Evolutionary conservation across 2,329 filamentous ascomycete species (phyloP).

Genomic region (Metarhizium anisopliae): DNA sequence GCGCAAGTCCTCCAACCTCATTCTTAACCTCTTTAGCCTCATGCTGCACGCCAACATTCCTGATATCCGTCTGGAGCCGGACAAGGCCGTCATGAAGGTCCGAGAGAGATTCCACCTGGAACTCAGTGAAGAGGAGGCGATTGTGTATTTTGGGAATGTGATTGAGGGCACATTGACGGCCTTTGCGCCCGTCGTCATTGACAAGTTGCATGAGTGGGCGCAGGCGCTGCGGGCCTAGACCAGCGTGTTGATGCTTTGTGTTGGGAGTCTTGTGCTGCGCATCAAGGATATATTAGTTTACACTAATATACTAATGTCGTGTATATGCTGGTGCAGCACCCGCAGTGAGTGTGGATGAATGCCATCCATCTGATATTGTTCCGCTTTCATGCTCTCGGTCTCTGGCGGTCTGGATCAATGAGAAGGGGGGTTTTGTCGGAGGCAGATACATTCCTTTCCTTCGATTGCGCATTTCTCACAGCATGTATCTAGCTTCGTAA

Average conservation of each 20-base stretch:
- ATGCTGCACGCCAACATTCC: slow-evolving; percentile 98
- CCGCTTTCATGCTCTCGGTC: too few species aligned
- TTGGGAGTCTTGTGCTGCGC: background rate
- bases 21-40: slow-evolving; percentile 88
- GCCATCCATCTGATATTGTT: too few species aligned
- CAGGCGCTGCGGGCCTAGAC: slow-evolving; percentile 74
- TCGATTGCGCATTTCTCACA: too few species aligned
- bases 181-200: slow-evolving; percentile 87
- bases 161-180: slow-evolving; percentile 88
- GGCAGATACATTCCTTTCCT: too few species aligned
- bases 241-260: background rate
- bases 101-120: slow-evolving; percentile 91
- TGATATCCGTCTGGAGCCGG: slow-evolving; percentile 84
- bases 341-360: too few species aligned
- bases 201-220: slow-evolving; percentile 86
- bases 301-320: background rate
- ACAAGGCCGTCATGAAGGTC: slow-evolving; percentile 91
- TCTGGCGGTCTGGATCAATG: too few species aligned
- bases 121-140: slow-evolving; percentile 84
- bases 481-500: too few species aligned
- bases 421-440: too few species aligned
- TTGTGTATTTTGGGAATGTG: slow-evolving; percentile 75
- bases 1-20: slow-evolving; percentile 80
- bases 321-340: too few species aligned
- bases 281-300: background rate